These are phyloP conservation scores for Candida insectorum DNA, from an alignment of 805 yeast genomes.

Conservation along the genomic window DNA sequence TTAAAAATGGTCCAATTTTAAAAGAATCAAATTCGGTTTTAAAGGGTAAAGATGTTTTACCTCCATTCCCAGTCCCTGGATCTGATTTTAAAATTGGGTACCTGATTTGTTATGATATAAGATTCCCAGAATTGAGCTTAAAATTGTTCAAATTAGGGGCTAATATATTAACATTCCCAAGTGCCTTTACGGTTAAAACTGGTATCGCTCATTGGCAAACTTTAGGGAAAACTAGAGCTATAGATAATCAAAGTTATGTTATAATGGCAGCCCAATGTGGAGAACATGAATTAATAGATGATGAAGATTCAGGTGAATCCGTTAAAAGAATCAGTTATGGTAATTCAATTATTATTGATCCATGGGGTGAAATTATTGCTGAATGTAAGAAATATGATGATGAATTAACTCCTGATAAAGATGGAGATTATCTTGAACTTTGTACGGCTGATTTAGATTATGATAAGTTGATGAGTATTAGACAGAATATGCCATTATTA, in stretches of 20 bases:
- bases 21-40: conserved; percentile 78
- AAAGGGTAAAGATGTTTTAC: conserved; percentile 57
- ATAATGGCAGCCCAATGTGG: conserved; percentile 90
- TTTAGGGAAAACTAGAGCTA: conserved; percentile 78
- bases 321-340: conserved; percentile 74
- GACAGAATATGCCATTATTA: conserved; percentile 76
- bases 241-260: conserved; percentile 84
- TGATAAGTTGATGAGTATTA: conserved; percentile 43
- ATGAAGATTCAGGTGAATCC: conserved; percentile 19
- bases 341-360: conserved; percentile 81
- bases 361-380: conserved; percentile 81
- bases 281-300: conserved; percentile 54
- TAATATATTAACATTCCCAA: conserved; percentile 74
- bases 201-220: conserved; percentile 90
- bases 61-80: conserved; percentile 52
- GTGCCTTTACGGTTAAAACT: conserved; percentile 89
- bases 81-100: conserved; percentile 50
- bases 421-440: conserved; percentile 36
- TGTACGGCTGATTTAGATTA: conserved; percentile 68
- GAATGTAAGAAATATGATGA: conserved; percentile 35
- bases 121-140: conserved; percentile 80
- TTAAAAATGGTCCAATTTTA: conserved; percentile 76
- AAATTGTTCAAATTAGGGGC: conserved; percentile 69
- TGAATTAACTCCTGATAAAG: conserved; percentile 12
- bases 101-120: conserved; percentile 80